Evolutionary conservation across 2,329 filamentous ascomycete species (phyloP).

Genomic region (Penicillium psychrosexuale): DNA sequence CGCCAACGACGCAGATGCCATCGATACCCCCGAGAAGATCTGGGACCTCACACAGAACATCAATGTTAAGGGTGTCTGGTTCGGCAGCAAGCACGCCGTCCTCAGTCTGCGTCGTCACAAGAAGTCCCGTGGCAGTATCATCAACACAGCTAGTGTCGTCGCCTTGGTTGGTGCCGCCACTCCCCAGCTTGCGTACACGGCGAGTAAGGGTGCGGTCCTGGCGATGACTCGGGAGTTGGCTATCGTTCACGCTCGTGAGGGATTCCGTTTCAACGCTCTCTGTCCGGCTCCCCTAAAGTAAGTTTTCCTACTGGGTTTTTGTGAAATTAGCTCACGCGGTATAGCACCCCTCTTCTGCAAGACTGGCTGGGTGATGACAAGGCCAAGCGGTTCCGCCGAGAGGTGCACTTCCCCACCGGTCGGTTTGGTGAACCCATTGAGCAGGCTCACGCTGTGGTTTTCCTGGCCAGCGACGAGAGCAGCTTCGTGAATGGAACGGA

Average conservation of each 20-base stretch:
- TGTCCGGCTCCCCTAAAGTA: conserved; percentile 87
- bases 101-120: conserved; percentile 73
- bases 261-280: conserved; percentile 84
- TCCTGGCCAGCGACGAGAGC: conserved; percentile 81
- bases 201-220: conserved; percentile 87
- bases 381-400: conserved; percentile 74
- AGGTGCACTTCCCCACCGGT: conserved; percentile 84
- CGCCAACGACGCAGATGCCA: conserved; percentile 71
- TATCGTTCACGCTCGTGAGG: conserved; percentile 86
- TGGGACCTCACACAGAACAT: conserved; percentile 93
- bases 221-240: conserved; percentile 87
- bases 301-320: conserved; percentile 9
- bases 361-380: conserved; percentile 89
- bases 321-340: background rate
- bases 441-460: conserved; percentile 84
- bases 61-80: conserved; percentile 99
- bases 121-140: conserved; percentile 77
- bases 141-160: conserved; percentile 90
- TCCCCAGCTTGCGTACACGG: conserved; percentile 87
- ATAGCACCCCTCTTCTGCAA: conserved; percentile 77
- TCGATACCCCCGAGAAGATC: conserved; percentile 82
- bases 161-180: conserved; percentile 83
- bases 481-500: conserved; percentile 89
- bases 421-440: conserved; percentile 92
- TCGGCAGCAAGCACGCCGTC: conserved; percentile 86